Evolutionary conservation across 2,329 filamentous ascomycete genomes (phyloP), one percentile per base, ranked within the genome.

Genomic region (Fusarium pseudocircinatum): DNA sequence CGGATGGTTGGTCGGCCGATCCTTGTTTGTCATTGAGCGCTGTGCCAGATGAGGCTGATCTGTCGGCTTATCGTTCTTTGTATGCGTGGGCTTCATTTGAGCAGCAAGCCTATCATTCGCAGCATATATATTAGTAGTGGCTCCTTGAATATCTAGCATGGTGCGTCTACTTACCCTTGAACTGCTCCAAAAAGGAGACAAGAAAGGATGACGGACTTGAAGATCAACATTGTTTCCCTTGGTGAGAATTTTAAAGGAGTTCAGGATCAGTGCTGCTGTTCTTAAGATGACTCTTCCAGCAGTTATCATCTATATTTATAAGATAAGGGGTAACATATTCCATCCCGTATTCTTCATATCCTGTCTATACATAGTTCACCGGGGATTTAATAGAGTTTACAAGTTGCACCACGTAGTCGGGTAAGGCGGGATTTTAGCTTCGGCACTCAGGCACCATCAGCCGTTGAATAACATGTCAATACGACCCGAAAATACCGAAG

Each of bases 191-290:
- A 28, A 9, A 53, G 18, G 20, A 53, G 34, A 5, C 34, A 53
- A 2, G 34, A 39, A 13, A 53, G 24, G 20, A 28, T 2, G 11
- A 53, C 18, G 14, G 50, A 28, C 34, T 28, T 53, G 34, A n/a
- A 39, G 9, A 15, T 20, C 12, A 39, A n/a, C 50, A 53, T 53
- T 28, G 4, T 28, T 28, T 7, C 13, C 28, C 14, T 39, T 13
- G 14, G 0, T 13, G 3, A 1, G 20, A 2, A 28, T 28, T 4
- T 2, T 2, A 1, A 14, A 6, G 6, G 9, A 16, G 11, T 40
- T 7, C 12, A 4, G 4, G 7, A 7, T 14, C 20, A 40, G 12
- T 40, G 7, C 14, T 22, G 20, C 7, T 40, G 7, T 18, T 24
- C 37, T 22, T 24, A 0, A 50, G 6, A 20, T 5, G 4, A 20